Evolutionary conservation across 208 protist genomes (phyloP).

Genomic region (Polymyxa betae): DNA sequence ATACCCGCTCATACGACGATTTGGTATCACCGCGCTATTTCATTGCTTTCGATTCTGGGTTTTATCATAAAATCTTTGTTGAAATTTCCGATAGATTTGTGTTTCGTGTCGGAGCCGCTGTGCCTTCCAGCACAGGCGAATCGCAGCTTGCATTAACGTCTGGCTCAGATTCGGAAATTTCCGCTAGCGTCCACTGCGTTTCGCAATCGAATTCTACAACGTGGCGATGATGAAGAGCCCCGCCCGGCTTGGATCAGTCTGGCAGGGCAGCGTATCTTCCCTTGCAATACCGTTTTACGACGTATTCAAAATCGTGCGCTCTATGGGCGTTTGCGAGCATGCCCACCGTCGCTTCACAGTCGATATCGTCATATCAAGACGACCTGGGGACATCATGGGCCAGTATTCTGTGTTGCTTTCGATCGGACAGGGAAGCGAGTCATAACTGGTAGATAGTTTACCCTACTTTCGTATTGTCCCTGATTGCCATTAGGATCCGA

Average conservation of each 20-base stretch:
- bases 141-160: too few relatives aligned
- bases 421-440: constrained; percentile 7
- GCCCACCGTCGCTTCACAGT: not conserved
- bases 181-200: not conserved
- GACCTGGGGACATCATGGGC: not conserved
- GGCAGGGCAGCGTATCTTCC: not conserved
- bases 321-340: not conserved
- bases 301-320: not conserved
- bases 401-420: constrained; percentile 20
- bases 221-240: not conserved
- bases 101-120: too few relatives aligned
- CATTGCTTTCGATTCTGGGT: too few relatives aligned
- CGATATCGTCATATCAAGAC: constrained; percentile 1
- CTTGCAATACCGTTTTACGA: not conserved
- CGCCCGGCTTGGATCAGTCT: constrained; percentile 12
- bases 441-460: not conserved
- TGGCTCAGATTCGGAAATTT: not conserved
- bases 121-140: too few relatives aligned
- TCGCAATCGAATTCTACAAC: not conserved
- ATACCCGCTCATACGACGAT: not conserved
- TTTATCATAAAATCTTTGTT: too few relatives aligned
- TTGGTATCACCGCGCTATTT: too few relatives aligned
- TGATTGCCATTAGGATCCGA: not conserved
- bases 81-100: too few relatives aligned
- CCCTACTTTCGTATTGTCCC: not conserved